Conservation (phyloP, 129 eudicot species). For the Flaveria sonorensis region DNA sequence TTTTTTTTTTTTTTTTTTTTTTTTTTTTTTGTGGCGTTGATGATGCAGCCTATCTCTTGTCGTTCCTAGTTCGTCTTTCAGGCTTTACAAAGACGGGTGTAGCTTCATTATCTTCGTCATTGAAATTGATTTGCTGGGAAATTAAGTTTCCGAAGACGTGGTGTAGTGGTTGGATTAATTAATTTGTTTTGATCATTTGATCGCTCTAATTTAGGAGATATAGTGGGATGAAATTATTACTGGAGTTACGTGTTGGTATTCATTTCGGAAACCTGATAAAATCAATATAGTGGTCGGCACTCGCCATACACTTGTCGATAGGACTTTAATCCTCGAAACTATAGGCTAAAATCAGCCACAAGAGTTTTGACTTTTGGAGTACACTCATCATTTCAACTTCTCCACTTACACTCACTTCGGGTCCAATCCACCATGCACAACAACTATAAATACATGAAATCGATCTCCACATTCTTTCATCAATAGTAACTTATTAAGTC, state of each 20-base stretch:
- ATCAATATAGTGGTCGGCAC: constrained; percentile 22
- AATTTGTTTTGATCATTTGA: too few species aligned
- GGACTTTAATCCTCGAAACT: constrained; percentile 4
- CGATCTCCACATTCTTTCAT: constrained; percentile 22
- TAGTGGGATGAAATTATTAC: too few species aligned
- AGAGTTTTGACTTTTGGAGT: constrained; percentile 20
- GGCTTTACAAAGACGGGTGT: too few species aligned
- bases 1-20: too few species aligned
- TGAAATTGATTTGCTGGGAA: too few species aligned
- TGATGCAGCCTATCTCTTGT: too few species aligned
- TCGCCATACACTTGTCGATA: constrained; percentile 34
- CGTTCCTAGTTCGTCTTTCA: too few species aligned
- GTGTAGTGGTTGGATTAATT: too few species aligned
- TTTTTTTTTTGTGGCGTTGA: too few species aligned
- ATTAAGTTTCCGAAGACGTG: too few species aligned
- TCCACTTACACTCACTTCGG: constrained; percentile 28
- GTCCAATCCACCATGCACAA: constrained; percentile 35
- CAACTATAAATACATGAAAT: constrained; percentile 35
- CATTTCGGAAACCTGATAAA: constrained; percentile 1
- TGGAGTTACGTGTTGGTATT: constrained; percentile 9
- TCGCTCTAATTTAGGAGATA: too few species aligned
- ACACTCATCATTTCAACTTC: constrained; percentile 16
- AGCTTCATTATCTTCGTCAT: too few species aligned
- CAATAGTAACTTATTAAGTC: background rate
- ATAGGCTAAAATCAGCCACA: constrained; percentile 26